Evolutionary conservation across 2,329 filamentous ascomycete species (phyloP), one percentile per base, ranked within the genome.

Genomic region (Arthrobotrys sinensis): DNA sequence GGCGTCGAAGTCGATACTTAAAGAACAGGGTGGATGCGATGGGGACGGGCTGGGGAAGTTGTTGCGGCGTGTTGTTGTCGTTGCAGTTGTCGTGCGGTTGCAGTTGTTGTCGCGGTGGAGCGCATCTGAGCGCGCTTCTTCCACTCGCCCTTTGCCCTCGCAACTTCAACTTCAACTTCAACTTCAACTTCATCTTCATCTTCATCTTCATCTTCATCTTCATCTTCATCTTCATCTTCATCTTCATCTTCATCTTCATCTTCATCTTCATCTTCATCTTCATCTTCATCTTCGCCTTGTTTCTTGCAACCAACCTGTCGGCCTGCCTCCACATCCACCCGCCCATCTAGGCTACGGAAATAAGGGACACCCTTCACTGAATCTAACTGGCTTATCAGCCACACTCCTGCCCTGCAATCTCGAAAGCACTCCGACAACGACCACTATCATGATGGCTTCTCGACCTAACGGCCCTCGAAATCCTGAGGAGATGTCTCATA

Each of bases 401-500:
- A 46, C 43, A 21, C 16, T 11, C 43, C 16, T 28, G 14, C 50
- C 12, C 24, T 53, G 14, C 10, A 14, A 16, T 19, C 28, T 36
- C 24, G 14, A 36, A 36, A 16, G 6, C 12, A 21, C 48, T 36
- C 28, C 8, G n/a, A 21, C 32, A 14, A 38, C 32, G 2, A 53
- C 52, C 6, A 21, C 12, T 19, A 21, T 32, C 52, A 43, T 53
- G 34, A 75, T 76, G 71, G 62, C 60, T 19, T 19, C 45, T 21
- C 46, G 65, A 52, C 28, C 52, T n/a, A 52, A 50, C 46, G 64
- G 55, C 36, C 72, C 72, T 63, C 72, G 65, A 28, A 76, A 76
- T 21, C 46, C 72, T 5, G 72, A 76, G 16, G 72, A 76, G 48
- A 76, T 76, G 72, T 76, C 72, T 6, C 65, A 76, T 21, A 65